Conservation (phyloP, 164 flowering plant genomes). For the Magnolia changhungtana region DNA sequence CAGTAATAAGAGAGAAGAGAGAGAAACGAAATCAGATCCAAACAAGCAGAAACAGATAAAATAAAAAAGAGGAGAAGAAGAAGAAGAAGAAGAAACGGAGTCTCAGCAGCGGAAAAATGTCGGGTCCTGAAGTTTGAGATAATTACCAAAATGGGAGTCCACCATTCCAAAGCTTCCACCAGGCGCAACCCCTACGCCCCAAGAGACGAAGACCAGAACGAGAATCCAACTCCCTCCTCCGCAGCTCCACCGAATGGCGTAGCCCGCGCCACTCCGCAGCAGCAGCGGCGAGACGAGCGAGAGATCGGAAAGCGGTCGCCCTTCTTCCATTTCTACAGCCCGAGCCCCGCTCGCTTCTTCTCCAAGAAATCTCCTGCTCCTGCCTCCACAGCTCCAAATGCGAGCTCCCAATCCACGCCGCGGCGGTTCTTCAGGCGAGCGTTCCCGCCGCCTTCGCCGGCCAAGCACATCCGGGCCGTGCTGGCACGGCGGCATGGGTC, state of each 20-base stretch:
- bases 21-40: neutral
- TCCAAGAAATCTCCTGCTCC: constrained; percentile 59
- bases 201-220: neutral
- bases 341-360: constrained; percentile 68
- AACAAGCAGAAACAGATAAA: neutral
- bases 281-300: constrained; percentile 11
- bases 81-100: constrained; percentile 8
- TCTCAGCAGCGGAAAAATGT: neutral
- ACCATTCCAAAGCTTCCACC: constrained; percentile 1
- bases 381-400: constrained; percentile 1
- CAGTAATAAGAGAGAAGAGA: neutral
- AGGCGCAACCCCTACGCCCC: constrained; percentile 7
- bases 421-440: constrained; percentile 61
- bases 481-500: constrained; percentile 76
- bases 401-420: constrained; percentile 64
- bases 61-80: neutral
- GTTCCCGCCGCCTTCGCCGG: constrained; percentile 93
- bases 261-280: neutral
- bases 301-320: constrained; percentile 50
- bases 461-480: constrained; percentile 75
- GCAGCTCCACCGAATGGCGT: neutral
- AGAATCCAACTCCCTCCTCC: neutral
- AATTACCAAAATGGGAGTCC: neutral
- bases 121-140: neutral
- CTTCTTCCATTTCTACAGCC: constrained; percentile 69